Evolutionary conservation across 768 basidiomycete genomes (phyloP), one percentile per base, ranked within the genome.

Genomic region (Lactarius trivialis): DNA sequence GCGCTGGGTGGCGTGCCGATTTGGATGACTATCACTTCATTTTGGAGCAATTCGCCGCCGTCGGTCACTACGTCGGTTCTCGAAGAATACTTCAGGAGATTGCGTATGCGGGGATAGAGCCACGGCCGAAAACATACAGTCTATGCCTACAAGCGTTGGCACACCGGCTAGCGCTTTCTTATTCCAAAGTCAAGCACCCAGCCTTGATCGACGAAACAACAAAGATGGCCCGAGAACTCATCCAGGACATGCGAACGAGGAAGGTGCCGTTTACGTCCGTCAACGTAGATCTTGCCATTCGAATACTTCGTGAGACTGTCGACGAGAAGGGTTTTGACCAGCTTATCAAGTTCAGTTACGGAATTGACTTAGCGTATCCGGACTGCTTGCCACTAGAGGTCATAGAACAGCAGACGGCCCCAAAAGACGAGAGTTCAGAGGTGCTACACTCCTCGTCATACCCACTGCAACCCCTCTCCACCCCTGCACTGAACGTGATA

Each of bases 11-110:
- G 59, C 70, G 72, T 60, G 80, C 73, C 14, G 68, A 70, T 14
- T 61, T 86, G 56, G 81, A 84, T 2, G 91, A 93, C 71, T 93
- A 88, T 71, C 80, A 91, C 70, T 85, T 85, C 68, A 75, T 93
- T 62, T 71, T 93, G 55, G 79, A 82, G 64, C 88, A 90, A 63
- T 90, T 90, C 63, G 86, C 89, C 36, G 83, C 85, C 0, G 82
- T 84, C 4, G 91, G 90, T n/a, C 81, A 92, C 68, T 76, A 83
- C 67, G 68, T 76, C 24, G 88, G 86, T 11, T 78, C 80, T 30
- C 76, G 81, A 70, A 71, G 80, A 39, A 82, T 91, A 14, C 84
- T 88, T 68, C 72, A 78, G 49, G 88, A 91, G 68, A 71, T 93
- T 61, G 69, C 70, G 43, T 67, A 66, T 34, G 66, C 71, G 5